A percentile compares a stretch with the other conserved stretches of the same genome.
These are phyloP conservation scores for Dunaliella primolecta DNA, from an alignment of 139 green algal species.

Conservation along the genomic window DNA sequence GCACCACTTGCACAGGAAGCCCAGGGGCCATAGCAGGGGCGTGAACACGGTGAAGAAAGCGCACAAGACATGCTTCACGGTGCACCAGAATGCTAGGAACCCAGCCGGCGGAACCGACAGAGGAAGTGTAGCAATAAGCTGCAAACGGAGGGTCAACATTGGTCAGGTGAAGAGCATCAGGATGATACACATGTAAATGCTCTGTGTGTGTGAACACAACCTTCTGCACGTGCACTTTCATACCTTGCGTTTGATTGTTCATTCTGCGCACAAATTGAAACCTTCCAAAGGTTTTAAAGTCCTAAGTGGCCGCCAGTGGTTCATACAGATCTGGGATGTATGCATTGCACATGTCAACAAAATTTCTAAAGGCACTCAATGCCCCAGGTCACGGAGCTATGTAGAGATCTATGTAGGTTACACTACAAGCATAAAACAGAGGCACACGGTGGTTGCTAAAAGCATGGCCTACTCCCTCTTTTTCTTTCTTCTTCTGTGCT, in stretches of 20 bases:
- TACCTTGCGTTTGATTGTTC: neutral
- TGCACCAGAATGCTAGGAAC: constrained; percentile 22
- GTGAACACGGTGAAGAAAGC: constrained; percentile 30
- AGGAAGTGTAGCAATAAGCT: constrained; percentile 31
- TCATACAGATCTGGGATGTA: too few relatives aligned
- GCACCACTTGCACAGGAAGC: constrained; percentile 46
- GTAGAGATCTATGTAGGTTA: too few relatives aligned
- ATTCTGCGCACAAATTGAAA: too few relatives aligned
- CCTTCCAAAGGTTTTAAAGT: too few relatives aligned
- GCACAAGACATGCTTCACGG: neutral
- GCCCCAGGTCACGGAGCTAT: too few relatives aligned
- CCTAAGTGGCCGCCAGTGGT: too few relatives aligned
- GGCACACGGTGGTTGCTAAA: too few relatives aligned
- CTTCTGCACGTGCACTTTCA: neutral
- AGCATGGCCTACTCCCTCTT: too few relatives aligned
- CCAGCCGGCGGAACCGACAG: constrained; percentile 20
- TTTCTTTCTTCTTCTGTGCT: too few relatives aligned
- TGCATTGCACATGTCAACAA: neutral
- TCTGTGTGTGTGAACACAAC: neutral
- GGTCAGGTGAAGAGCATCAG: neutral
- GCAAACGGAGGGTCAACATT: neutral
- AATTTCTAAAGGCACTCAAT: neutral
- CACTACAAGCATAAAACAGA: too few relatives aligned
- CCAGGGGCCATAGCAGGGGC: constrained; percentile 39
- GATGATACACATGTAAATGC: neutral